Conservation (phyloP, 306 rosid genomes). For the Vigna hirtella region DNA sequence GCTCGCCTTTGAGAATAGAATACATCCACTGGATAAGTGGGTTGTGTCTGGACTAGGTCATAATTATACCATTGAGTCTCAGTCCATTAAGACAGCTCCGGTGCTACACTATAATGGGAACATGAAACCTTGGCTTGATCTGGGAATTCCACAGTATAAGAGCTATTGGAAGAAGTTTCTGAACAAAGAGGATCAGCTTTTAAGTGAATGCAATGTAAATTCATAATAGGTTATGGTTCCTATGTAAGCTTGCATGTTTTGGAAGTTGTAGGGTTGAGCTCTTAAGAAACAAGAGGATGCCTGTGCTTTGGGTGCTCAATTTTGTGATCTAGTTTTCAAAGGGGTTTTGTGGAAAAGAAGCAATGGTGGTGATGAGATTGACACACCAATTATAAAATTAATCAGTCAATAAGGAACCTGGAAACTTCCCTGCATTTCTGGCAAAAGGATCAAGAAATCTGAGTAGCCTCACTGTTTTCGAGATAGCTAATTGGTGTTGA, state of each 20-base stretch:
- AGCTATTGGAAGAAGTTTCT: slow-evolving; percentile 81
- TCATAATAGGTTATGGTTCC: slow-evolving; percentile 57
- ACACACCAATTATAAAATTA: slow-evolving; percentile 57
- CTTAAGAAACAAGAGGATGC: slow-evolving; percentile 57
- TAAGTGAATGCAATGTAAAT: slow-evolving; percentile 94
- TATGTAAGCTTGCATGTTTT: slow-evolving; percentile 51
- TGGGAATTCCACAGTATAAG: slow-evolving; percentile 88
- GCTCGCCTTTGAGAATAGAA: slow-evolving; percentile 72
- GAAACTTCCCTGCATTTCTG: slow-evolving; percentile 51
- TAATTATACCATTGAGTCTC: slow-evolving; percentile 61
- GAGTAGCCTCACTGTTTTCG: slow-evolving; percentile 53
- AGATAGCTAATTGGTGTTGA: slow-evolving; percentile 52
- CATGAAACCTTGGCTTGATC: slow-evolving; percentile 98
- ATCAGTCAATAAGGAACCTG: slow-evolving; percentile 65
- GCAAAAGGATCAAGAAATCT: slow-evolving; percentile 54
- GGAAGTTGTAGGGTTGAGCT: slow-evolving; percentile 48
- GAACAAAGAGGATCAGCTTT: slow-evolving; percentile 80
- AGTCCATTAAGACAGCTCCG: slow-evolving; percentile 44
- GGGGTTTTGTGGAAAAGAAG: slow-evolving; percentile 54
- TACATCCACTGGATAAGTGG: slow-evolving; percentile 78
- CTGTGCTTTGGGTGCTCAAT: slow-evolving; percentile 56
- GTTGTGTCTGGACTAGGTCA: slow-evolving; percentile 82
- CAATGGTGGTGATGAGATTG: slow-evolving; percentile 54
- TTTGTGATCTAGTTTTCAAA: slow-evolving; percentile 51
- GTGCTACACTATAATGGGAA: slow-evolving; percentile 93